These are phyloP conservation scores for Myotisia sp. DNA, from an alignment of 2,329 filamentous ascomycete genomes.

Conservation along the genomic window DNA sequence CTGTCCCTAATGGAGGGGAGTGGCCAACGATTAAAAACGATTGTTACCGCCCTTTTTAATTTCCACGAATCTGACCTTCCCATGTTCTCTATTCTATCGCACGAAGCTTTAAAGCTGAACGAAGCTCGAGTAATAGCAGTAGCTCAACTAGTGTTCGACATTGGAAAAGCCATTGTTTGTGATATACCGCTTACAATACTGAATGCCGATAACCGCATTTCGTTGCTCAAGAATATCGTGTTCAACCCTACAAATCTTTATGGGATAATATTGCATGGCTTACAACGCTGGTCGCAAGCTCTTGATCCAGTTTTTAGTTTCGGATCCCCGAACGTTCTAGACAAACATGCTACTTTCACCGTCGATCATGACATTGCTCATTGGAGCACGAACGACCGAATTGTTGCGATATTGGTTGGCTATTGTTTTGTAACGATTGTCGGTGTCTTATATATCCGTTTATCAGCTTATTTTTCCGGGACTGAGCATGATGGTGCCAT, in stretches of 20 bases:
- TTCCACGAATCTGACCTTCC: conserved; percentile 49
- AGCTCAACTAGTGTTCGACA: conserved; percentile 27
- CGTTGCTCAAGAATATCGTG: background rate
- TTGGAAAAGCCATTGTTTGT: conserved; percentile 30
- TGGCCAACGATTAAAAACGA: conserved; percentile 25
- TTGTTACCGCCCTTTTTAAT: conserved; percentile 26
- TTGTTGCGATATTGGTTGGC: conserved; percentile 64
- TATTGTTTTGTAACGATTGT: conserved; percentile 63
- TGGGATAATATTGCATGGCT: conserved; percentile 11
- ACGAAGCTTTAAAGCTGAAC: conserved; percentile 51
- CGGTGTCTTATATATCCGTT: conserved; percentile 65
- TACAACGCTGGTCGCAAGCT: conserved; percentile 14
- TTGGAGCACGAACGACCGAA: conserved; percentile 55
- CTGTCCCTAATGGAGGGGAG: conserved; percentile 30
- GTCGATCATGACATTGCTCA: conserved; percentile 48
- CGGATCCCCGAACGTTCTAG: conserved; percentile 15
- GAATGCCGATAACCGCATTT: conserved; percentile 2
- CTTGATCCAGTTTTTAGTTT: conserved; percentile 7
- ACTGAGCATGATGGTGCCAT: conserved; percentile 41
- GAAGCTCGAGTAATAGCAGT: conserved; percentile 39
- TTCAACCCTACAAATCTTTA: conserved; percentile 4
- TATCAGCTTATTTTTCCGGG: conserved; percentile 53
- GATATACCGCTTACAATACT: conserved; percentile 22
- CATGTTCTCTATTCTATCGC: conserved; percentile 62
- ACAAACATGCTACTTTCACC: conserved; percentile 14